These are phyloP conservation scores for Plasmodium billcollinsi DNA, from an alignment of 169 alveolate species.

Conservation along the genomic window DNA sequence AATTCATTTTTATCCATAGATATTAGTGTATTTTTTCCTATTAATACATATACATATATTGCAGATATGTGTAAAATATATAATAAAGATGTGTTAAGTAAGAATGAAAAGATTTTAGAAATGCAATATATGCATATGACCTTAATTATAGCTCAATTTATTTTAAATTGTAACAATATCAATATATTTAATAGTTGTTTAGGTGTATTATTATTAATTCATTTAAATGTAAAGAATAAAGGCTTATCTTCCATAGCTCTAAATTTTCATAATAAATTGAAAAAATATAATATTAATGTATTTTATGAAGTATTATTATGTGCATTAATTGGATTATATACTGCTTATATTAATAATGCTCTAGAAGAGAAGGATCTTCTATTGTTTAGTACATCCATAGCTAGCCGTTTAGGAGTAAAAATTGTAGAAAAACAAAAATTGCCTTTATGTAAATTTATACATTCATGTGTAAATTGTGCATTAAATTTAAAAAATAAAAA, in stretches of 20 bases:
- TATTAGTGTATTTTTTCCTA: constrained; percentile 67
- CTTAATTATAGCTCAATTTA: constrained; percentile 74
- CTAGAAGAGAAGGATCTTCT: constrained; percentile 73
- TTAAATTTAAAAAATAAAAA: constrained; percentile 66
- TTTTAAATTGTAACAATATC: constrained; percentile 67
- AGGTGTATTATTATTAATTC: constrained; percentile 73
- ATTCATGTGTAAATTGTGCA: constrained; percentile 76
- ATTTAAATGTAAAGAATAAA: constrained; percentile 69
- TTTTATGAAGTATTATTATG: constrained; percentile 72
- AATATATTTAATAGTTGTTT: constrained; percentile 73
- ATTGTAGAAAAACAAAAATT: constrained; percentile 72
- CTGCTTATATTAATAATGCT: constrained; percentile 68
- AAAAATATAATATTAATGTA: constrained; percentile 56
- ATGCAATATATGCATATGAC: constrained; percentile 77
- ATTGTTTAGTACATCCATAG: constrained; percentile 68
- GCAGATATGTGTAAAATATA: constrained; percentile 77
- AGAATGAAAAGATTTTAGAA: constrained; percentile 47
- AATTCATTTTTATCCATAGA: constrained; percentile 72
- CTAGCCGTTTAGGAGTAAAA: constrained; percentile 75
- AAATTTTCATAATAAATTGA: constrained; percentile 70
- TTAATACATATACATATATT: constrained; percentile 73
- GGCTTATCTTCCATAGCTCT: constrained; percentile 73
- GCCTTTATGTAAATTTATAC: constrained; percentile 75
- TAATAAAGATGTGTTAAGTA: constrained; percentile 67
- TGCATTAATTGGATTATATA: constrained; percentile 73